phyloP scores from a whole-genome alignment of 2,329 filamentous ascomycete genomes.

The Albophoma yamanashiensis region DNA sequence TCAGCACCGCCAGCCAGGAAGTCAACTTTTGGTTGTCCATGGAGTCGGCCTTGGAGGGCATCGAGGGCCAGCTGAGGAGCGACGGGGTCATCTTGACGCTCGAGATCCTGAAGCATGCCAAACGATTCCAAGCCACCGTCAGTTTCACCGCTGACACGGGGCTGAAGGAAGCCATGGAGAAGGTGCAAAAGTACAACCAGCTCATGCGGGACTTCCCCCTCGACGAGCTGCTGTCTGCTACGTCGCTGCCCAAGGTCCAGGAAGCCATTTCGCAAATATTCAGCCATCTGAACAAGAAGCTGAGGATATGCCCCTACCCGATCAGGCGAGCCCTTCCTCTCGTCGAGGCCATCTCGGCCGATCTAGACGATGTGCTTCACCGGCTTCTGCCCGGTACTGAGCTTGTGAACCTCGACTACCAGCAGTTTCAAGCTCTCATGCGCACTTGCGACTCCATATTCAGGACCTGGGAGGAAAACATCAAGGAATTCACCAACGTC shows the following conservation, averaged over 20 bases:
- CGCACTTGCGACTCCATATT: constrained; percentile 76
- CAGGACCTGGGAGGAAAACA: constrained; percentile 85
- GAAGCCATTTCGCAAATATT: constrained; percentile 89
- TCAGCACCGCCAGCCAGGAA: constrained; percentile 78
- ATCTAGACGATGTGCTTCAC: constrained; percentile 80
- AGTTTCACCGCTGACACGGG: constrained; percentile 96
- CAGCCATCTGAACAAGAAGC: constrained; percentile 90
- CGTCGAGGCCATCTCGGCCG: constrained; percentile 93
- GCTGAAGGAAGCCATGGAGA: constrained; percentile 88
- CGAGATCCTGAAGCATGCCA: constrained; percentile 91
- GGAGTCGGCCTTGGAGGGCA: constrained; percentile 85
- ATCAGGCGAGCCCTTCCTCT: constrained; percentile 83
- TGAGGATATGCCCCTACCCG: constrained; percentile 92
- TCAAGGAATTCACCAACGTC: constrained; percentile 97
- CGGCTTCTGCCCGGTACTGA: constrained; percentile 75
- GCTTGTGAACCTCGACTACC: constrained; percentile 84
- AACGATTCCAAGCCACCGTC: constrained; percentile 94
- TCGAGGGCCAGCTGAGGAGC: constrained; percentile 78
- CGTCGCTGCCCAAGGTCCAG: constrained; percentile 76
- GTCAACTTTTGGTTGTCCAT: constrained; percentile 99
- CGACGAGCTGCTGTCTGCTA: constrained; percentile 87
- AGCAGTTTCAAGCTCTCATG: constrained; percentile 82
- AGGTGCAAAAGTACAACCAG: constrained; percentile 97
- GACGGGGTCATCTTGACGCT: constrained; percentile 86
- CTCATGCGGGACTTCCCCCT: constrained; percentile 97